Evolutionary conservation across 2,329 filamentous ascomycete genomes (phyloP), one percentile per base, ranked within the genome.

Genomic region (Claviceps fusiformis): DNA sequence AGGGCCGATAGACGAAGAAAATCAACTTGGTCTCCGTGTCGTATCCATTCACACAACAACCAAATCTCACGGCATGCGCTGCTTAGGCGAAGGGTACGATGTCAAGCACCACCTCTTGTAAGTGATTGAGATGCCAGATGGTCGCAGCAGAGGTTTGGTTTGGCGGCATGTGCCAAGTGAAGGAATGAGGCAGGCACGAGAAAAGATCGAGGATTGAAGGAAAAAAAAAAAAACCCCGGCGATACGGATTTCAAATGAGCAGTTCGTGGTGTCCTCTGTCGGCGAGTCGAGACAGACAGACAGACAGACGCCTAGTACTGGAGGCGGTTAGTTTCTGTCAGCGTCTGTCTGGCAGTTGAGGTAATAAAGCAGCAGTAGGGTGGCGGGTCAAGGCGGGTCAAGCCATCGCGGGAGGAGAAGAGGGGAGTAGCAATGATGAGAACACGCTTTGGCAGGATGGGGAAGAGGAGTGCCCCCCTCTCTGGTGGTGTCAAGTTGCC

Each of bases 31-130:
- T 35, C 33, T 43, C 35, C 13, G 15, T 27, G n/a, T 31, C 24
- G 49, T 39, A 50, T 45, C 56, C 56, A 58, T 58, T n/a, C 55
- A 56, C 45, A 27, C 31, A 33, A 33, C 15, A 48, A 33, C 41
- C 6, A 11, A 10, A 24, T 24, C 19, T 27, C 29, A 46, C 51
- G 11, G n/a, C 13, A 46, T 27, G 41, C 41, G 51, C 41, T 5
- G 31, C 31, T 33, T 53, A n/a, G 27, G 45, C 27, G 24, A 47
- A 27, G 7, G 3, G 45, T 27, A n/a, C 24, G 7, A 11, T 8
- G 31, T 35, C 29, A 37, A 53, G n/a, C 27, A 33, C 5, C 17
- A 46, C n/a, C 10, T 24, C 3, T 19, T 37, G 10, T 11, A n/a
- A 24, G 7, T n/a, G 50, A 10, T 39, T 11, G 50, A 44, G 29